Evolutionary conservation across 208 protist genomes (phyloP), one percentile per base, ranked within the genome.

Genomic region (Leishmania lainsoni): DNA sequence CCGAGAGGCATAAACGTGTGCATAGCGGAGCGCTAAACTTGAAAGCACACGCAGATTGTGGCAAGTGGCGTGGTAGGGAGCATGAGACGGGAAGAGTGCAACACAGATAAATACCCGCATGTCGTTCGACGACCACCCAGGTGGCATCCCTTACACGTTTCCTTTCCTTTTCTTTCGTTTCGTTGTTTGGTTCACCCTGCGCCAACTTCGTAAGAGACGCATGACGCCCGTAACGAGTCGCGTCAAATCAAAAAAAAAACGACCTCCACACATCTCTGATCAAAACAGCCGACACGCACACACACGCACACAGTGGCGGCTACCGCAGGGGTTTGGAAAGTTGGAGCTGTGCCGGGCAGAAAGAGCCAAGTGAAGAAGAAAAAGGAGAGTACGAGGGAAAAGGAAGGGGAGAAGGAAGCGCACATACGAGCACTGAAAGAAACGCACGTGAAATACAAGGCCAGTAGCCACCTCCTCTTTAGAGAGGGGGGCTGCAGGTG

Each of bases 241-340:
- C 45, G 22, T 29, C 14, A 6, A 54, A 35, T 29, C 26, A 29
- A 6, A 8, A 45, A 45, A 16, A 9, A 52, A 8, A 32, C 9
- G n/a, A n/a, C 45, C 45, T 9, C 14, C 61, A 5, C 45, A 26
- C 69, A 32, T 16, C 26, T 52, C 69, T 14, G 42, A 45, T 51
- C 69, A 6, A n/a, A 71, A 22, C 65, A 48, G 26, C 26, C 29
- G 61, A 22, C 61, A 14, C 29, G 29, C 70, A 51, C 3, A 48
- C 70, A 75, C 70, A 56, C 48, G 56, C 45, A 29, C 69, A 74
- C 65, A 63, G 58, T n/a, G n/a, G 58, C 58, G 10, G 58, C n/a
- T n/a, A 63, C 58, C 26, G 58, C 58, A 32, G 58, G 58, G 8
- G 20, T n/a, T 32, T 63, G 58, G 14, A 63, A 63, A 26, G n/a